Percentiles rank a stretch among this genome's conserved stretches.
Conservation (phyloP, 495 filamentous ascomycete species). For the Umbilicaria muhlenbergii region DNA sequence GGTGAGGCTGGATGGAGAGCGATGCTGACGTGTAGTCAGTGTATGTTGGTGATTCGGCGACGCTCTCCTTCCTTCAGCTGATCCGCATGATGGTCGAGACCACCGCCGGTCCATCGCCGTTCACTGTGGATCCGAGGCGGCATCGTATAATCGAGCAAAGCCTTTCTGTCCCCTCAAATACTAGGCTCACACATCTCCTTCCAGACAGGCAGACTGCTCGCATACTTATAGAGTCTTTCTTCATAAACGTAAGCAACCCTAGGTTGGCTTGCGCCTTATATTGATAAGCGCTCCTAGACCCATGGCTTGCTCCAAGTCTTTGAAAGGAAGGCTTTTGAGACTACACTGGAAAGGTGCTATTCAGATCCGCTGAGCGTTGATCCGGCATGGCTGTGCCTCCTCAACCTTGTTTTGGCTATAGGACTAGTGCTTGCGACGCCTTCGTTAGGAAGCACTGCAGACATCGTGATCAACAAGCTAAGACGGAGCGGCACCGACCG, state of each 20-base stretch:
- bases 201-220: constrained; percentile 37
- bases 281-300: constrained; percentile 22
- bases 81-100: constrained; percentile 58
- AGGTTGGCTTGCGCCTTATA: not conserved
- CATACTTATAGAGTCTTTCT: constrained; percentile 41
- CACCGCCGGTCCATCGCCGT: constrained; percentile 45
- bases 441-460: constrained; percentile 27
- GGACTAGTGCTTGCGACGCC: constrained; percentile 43
- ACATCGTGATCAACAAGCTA: constrained; percentile 32
- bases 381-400: constrained; percentile 33
- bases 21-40: not conserved
- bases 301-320: constrained; percentile 41
- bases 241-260: constrained; percentile 33
- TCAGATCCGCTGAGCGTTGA: constrained; percentile 31
- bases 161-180: constrained; percentile 29
- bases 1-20: not conserved
- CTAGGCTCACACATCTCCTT: constrained; percentile 30
- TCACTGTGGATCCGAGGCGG: constrained; percentile 52
- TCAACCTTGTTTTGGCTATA: constrained; percentile 43
- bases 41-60: constrained; percentile 50
- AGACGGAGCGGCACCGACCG: constrained; percentile 27
- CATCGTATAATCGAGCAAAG: constrained; percentile 52
- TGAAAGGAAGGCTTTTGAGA: constrained; percentile 31
- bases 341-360: constrained; percentile 34
- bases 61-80: constrained; percentile 54